Base-by-base conservation (phyloP, 2,329 filamentous ascomycete species). In the Metarhizium anisopliae region DNA sequence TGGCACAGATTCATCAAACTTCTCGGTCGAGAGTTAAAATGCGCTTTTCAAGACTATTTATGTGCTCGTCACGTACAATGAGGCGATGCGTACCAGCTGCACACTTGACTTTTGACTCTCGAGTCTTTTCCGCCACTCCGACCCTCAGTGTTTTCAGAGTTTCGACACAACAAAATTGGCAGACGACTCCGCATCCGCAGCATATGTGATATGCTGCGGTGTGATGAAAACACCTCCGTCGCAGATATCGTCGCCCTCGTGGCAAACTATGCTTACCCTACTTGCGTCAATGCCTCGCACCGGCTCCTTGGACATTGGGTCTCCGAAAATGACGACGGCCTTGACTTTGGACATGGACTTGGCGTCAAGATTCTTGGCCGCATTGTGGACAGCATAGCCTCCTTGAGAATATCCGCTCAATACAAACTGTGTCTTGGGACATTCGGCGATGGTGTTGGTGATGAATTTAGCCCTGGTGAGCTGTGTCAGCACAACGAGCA, bases 391-490 rank as follows among this genome's bases (percentile, higher is more conserved):
- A 8, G 65, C 63, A 55, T 62, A 57, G 47, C 61, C 65, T 18
- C 66, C 66, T 35, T 66, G 64, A 2, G 65, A 67, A 60, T 66
- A 67, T 32, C 66, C 66, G 38, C 62, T 55, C 20, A 68, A 42
- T 11, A 65, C 63, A 30, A 67, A 50, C 38, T 60, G 58, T n/a
- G 64, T 61, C 30, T 59, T 53, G 20, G 62, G 64, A 52, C 64
- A 67, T 18, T 63, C 55, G 3, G 62, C 59, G 32, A 67, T 61
- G 3, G 72, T 70, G 20, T 67, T 50, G n/a, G 50, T 59, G 32
- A 65, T 59, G 25, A 62, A 54, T 14, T 69, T 61, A 45, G 73
- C 72, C 66, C 74, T 73, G 56, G 36, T 45, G 20, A 40, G n/a
- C 38, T 5, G 16, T 56, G 13, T 49, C 11, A 49, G 45, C 25